Percentiles rank a stretch among this genome's conserved stretches.
phyloP scores from a whole-genome alignment of 106 monocot species.

The Dendrobium catenatum region DNA sequence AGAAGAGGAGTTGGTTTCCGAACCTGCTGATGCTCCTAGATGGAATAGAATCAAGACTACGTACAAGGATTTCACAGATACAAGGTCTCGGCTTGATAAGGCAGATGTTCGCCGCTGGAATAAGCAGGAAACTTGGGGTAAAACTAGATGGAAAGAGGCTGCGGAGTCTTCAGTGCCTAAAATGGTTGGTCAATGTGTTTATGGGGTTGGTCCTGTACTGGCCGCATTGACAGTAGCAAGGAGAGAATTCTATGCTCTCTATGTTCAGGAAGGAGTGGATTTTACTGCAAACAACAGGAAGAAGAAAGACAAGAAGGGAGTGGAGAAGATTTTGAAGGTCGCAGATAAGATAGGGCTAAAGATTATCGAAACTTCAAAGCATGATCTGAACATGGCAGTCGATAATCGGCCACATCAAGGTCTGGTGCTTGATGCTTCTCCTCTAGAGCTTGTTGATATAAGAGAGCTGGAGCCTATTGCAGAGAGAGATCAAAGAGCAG shows the following conservation, averaged over 20 bases:
- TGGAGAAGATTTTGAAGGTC: constrained; percentile 58
- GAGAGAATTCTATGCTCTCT: constrained; percentile 80
- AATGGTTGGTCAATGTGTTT: constrained; percentile 76
- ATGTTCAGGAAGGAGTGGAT: constrained; percentile 75
- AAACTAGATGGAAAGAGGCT: constrained; percentile 59
- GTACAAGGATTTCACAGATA: constrained; percentile 26
- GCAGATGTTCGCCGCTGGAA: constrained; percentile 61
- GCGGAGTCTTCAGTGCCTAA: constrained; percentile 55
- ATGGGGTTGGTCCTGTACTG: constrained; percentile 74
- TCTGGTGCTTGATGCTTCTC: constrained; percentile 68
- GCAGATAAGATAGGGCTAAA: constrained; percentile 62
- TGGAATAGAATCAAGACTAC: constrained; percentile 46
- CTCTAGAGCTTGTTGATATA: constrained; percentile 65
- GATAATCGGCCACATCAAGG: constrained; percentile 87
- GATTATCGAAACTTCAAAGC: constrained; percentile 65
- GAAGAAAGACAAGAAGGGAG: constrained; percentile 82
- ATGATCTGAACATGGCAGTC: constrained; percentile 83
- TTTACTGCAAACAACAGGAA: constrained; percentile 64
- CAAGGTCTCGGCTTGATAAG: constrained; percentile 37
- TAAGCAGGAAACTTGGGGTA: constrained; percentile 71
- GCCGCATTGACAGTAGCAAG: constrained; percentile 61
- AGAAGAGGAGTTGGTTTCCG: constrained; percentile 16
- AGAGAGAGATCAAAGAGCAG: constrained; percentile 32
- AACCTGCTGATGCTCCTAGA: constrained; percentile 41
- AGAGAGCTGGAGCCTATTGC: constrained; percentile 39